A percentile compares a stretch with the other conserved stretches of the same genome.
phyloP scores from a whole-genome alignment of 1,284 basidiomycete genomes.

The Microbotryum intermedium region DNA sequence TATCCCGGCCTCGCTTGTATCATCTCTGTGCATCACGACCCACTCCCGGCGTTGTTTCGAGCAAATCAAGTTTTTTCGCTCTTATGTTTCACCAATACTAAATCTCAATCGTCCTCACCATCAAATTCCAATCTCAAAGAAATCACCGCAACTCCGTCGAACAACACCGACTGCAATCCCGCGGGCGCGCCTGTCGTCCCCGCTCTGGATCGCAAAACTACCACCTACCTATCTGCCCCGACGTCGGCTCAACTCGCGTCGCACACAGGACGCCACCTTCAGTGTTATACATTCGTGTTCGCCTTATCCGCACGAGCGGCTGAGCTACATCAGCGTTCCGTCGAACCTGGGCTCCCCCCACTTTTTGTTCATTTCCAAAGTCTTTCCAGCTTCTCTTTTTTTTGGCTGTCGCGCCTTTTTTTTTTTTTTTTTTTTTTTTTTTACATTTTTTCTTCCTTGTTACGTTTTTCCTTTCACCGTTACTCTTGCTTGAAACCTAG shows the following conservation, averaged over 20 bases:
- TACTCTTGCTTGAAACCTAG: background rate
- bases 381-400: background rate
- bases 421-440: background rate
- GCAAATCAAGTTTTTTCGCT: too few relatives aligned
- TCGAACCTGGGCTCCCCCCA: background rate
- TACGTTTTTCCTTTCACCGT: background rate
- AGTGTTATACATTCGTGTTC: background rate
- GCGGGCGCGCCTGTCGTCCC: too few relatives aligned
- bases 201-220: too few relatives aligned
- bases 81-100: too few relatives aligned
- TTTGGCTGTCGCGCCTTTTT: background rate
- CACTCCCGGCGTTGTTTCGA: too few relatives aligned
- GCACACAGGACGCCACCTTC: background rate
- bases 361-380: background rate
- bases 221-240: background rate
- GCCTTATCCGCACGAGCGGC: background rate
- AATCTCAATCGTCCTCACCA: too few relatives aligned
- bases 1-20: background rate
- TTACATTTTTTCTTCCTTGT: background rate
- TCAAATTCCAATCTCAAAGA: too few relatives aligned
- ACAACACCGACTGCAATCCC: too few relatives aligned
- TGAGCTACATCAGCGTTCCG: background rate
- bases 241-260: background rate
- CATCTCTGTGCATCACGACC: too few relatives aligned
- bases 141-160: too few relatives aligned